Percentiles rank a stretch among this genome's conserved stretches.
phyloP scores from a whole-genome alignment of 257 asterid genomes.

The Linderniella brevidens region DNA sequence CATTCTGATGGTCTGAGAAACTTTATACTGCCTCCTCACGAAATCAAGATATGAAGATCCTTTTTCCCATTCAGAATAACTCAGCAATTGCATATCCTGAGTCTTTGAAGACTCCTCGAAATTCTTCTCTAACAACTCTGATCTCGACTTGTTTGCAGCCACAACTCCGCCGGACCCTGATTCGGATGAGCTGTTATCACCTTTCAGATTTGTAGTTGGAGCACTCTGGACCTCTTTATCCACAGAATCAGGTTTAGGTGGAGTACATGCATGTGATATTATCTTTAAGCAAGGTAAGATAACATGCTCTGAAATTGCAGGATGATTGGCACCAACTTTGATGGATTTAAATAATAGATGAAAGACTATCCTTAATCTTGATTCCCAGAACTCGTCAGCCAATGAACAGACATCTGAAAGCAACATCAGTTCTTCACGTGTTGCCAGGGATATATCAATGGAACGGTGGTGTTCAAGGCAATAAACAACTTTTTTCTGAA shows the following conservation, averaged over 20 bases:
- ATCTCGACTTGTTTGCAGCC: constrained; percentile 30
- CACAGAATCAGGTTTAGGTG: constrained; percentile 79
- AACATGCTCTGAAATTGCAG: constrained; percentile 95
- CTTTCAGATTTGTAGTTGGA: constrained; percentile 38
- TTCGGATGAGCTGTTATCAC: constrained; percentile 33
- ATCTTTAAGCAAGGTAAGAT: constrained; percentile 93
- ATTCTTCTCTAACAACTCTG: constrained; percentile 48
- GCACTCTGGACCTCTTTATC: constrained; percentile 75
- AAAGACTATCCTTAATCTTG: constrained; percentile 81
- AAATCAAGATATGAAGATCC: constrained; percentile 98
- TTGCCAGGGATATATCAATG: constrained; percentile 85
- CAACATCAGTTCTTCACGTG: constrained; percentile 86
- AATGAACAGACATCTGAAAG: constrained; percentile 88
- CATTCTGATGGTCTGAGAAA: constrained; percentile 57
- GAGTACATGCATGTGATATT: constrained; percentile 88
- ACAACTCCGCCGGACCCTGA: constrained; percentile 42
- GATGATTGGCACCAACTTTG: constrained; percentile 94
- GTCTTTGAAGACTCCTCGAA: constrained; percentile 70
- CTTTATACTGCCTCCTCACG: constrained; percentile 92
- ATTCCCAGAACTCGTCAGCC: constrained; percentile 97
- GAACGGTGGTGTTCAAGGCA: constrained; percentile 99
- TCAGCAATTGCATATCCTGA: constrained; percentile 73
- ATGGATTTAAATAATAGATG: constrained; percentile 86
- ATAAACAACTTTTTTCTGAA: constrained; percentile 76
- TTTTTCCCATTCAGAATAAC: constrained; percentile 94